phyloP scores from a whole-genome alignment of 2,329 filamentous ascomycete species.

The Pseudogymnoascus destructans region DNA sequence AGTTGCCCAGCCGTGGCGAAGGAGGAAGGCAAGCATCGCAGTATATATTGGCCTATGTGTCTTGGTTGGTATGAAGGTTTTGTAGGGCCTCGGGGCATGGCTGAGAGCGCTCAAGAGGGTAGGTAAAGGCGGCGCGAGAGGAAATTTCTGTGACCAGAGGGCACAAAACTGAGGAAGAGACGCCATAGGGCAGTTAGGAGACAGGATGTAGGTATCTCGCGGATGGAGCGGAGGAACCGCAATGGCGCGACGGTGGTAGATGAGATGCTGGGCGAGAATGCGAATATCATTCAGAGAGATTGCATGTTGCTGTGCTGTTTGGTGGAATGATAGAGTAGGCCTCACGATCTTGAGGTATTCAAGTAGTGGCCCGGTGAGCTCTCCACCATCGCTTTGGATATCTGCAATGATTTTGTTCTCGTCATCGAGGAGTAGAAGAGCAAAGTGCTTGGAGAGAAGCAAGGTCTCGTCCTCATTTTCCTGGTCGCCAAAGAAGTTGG shows the following conservation, averaged over 20 bases:
- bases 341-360: conserved; percentile 69
- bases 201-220: conserved; percentile 81
- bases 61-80: conserved; percentile 71
- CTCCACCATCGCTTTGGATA: conserved; percentile 64
- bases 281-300: conserved; percentile 72
- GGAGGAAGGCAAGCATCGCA: conserved; percentile 82
- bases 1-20: conserved; percentile 86
- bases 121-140: conserved; percentile 67
- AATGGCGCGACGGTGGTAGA: conserved; percentile 89
- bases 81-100: conserved; percentile 68
- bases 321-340: conserved; percentile 54
- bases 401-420: conserved; percentile 61
- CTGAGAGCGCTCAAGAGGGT: conserved; percentile 81
- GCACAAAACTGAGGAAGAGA: conserved; percentile 55
- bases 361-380: conserved; percentile 62
- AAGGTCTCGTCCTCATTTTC: conserved; percentile 53
- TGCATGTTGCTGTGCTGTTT: conserved; percentile 56
- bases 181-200: conserved; percentile 71
- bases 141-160: conserved; percentile 66
- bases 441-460: conserved; percentile 74
- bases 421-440: conserved; percentile 71
- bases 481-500: conserved; percentile 59
- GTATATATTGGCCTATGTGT: conserved; percentile 81
- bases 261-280: conserved; percentile 80
- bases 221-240: conserved; percentile 84